A percentile compares a stretch with the other conserved stretches of the same genome.
phyloP scores from a whole-genome alignment of 2,329 filamentous ascomycete species.

The Diplocarpon mali region DNA sequence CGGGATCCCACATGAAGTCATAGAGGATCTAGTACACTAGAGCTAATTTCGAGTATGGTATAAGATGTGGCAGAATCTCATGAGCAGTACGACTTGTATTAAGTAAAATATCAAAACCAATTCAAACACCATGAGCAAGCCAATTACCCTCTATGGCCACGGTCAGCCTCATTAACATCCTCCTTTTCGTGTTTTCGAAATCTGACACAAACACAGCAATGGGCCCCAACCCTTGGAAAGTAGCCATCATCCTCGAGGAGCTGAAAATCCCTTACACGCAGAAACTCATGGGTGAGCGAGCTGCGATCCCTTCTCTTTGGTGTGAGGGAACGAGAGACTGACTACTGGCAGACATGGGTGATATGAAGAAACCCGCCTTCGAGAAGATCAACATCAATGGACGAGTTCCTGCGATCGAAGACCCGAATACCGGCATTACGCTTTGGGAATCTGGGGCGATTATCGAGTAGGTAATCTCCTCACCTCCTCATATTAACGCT shows the following conservation, averaged over 20 bases:
- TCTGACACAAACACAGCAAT: not conserved
- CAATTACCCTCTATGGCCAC: too few relatives aligned
- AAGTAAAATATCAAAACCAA: too few relatives aligned
- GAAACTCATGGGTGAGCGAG: conserved; percentile 19
- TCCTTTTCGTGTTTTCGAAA: not conserved
- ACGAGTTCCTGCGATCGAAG: conserved; percentile 26
- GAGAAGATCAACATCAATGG: conserved; percentile 25
- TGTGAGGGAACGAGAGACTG: too few relatives aligned
- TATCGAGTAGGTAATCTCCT: conserved; percentile 31
- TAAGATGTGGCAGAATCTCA: too few relatives aligned
- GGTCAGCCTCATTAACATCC: too few relatives aligned
- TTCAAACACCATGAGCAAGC: too few relatives aligned
- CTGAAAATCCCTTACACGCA: conserved; percentile 32
- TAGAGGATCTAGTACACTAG: too few relatives aligned
- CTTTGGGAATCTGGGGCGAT: conserved; percentile 37
- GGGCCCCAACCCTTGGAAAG: conserved; percentile 27
- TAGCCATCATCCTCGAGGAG: conserved; percentile 35
- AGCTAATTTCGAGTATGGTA: too few relatives aligned
- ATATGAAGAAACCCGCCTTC: conserved; percentile 32
- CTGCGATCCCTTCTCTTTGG: too few relatives aligned
- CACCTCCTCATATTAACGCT: conserved; percentile 27
- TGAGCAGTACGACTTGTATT: too few relatives aligned
- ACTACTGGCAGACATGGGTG: conserved; percentile 21
- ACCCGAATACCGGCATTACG: conserved; percentile 32
- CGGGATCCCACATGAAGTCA: too few relatives aligned